Evolutionary conservation across 441 rosid genomes (phyloP), one percentile per base, ranked within the genome.

Genomic region (Isatis lusitanica): DNA sequence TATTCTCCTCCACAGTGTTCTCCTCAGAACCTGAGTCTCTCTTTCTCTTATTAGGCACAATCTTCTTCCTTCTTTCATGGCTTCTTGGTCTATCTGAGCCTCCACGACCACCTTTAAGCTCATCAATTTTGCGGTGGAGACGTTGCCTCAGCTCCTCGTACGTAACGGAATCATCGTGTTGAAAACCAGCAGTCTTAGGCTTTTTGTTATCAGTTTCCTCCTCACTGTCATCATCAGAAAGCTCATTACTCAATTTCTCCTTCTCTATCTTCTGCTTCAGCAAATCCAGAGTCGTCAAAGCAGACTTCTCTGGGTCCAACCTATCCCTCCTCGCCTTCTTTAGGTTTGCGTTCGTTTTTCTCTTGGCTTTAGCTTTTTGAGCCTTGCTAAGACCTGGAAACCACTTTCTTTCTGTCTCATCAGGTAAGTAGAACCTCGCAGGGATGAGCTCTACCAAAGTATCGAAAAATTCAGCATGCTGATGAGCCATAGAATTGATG

Each of bases 281-380:
- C 80, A 88, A 78, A 80, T 87, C 93, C 0, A 90, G 85, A 36
- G 94, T 91, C 0, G 90, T 84, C 64, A 71, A 71, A 0, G 78
- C 39, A 36, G 90, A 77, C 60, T 83, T 88, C 78, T 86, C 87
- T 0, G 98, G 97, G 57, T 93, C 92, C 28, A 89, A 79, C 66
- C 91, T 74, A 69, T 88, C 87, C 72, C 95, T 88, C 63, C 93
- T 81, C 9, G 95, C 98, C 73, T 85, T 89, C 87, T 89, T 89
- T 24, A 89, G 74, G 71, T 90, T 93, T 43, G 83, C 82, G 43
- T 64, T 88, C 2, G 93, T 76, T 43, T 80, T 83, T 71, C 84
- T 85, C 91, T 90, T 90, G 24, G 90, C 91, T 16, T 66, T 75
- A 42, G 87, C 97, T 67, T 83, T 87, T 52, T 86, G 83, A 31